Evolutionary conservation across 2,329 filamentous ascomycete species (phyloP).

Genomic region (Claviceps quebecensis): DNA sequence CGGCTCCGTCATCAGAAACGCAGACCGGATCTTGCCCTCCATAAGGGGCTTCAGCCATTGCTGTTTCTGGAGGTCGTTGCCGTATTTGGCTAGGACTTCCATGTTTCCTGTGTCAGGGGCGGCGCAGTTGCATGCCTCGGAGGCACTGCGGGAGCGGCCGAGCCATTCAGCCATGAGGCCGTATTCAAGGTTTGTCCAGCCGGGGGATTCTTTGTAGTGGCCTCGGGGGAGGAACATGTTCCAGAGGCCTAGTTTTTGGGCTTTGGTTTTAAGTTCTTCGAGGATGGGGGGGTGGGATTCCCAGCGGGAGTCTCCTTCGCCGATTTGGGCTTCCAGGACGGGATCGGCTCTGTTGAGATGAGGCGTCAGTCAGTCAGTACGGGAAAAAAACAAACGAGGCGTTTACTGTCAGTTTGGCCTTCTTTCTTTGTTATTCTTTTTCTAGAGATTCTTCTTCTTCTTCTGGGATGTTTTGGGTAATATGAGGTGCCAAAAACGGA

Average conservation of each 20-base stretch:
- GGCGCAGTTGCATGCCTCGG: slow-evolving; percentile 79
- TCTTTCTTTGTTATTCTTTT: too few species aligned
- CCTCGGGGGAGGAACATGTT: slow-evolving; percentile 96
- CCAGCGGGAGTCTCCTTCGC: slow-evolving; percentile 65
- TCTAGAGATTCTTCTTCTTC: not conserved
- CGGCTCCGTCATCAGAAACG: slow-evolving; percentile 90
- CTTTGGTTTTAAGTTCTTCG: slow-evolving; percentile 79
- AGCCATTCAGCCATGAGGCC: slow-evolving; percentile 94
- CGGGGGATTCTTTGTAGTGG: slow-evolving; percentile 90
- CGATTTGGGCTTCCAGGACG: slow-evolving; percentile 67
- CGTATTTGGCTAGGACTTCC: slow-evolving; percentile 89
- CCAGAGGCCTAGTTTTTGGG: slow-evolving; percentile 76
- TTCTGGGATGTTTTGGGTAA: not conserved
- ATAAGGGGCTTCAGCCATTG: slow-evolving; percentile 71
- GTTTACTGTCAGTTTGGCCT: too few species aligned
- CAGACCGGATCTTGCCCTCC: slow-evolving; percentile 73
- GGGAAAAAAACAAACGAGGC: too few species aligned
- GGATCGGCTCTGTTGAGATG: slow-evolving; percentile 49
- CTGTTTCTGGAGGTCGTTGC: slow-evolving; percentile 70
- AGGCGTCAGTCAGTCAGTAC: too few species aligned
- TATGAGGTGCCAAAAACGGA: not conserved
- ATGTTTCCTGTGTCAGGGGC: slow-evolving; percentile 92
- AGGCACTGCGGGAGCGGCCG: slow-evolving; percentile 71
- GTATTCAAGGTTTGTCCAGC: slow-evolving; percentile 92
- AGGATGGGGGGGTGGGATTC: slow-evolving; percentile 64